Evolutionary conservation across 441 rosid species (phyloP).

Genomic region (Brassica hybrid): DNA sequence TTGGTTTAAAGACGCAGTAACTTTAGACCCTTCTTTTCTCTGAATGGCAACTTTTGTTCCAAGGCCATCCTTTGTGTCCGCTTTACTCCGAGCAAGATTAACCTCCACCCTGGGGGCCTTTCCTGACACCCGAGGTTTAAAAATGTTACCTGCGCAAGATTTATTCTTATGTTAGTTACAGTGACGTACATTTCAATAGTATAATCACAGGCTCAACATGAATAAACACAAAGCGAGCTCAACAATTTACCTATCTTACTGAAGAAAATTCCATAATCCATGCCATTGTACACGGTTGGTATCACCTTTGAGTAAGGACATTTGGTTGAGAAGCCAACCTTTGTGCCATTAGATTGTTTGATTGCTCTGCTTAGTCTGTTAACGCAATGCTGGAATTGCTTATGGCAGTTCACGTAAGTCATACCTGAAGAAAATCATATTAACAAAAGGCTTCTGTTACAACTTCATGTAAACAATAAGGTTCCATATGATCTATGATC

Average conservation of each 20-base stretch:
- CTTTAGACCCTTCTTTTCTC: constrained; percentile 24
- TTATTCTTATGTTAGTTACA: background rate
- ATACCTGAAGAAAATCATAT: constrained; percentile 51
- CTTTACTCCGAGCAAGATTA: constrained; percentile 19
- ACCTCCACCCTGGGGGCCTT: background rate
- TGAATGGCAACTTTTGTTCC: constrained; percentile 20
- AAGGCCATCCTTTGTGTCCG: constrained; percentile 29
- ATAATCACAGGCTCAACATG: background rate
- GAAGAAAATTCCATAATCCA: constrained; percentile 80
- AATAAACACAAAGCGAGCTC: constrained; percentile 36
- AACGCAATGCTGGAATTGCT: constrained; percentile 76
- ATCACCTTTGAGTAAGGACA: constrained; percentile 74
- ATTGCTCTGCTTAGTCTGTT: constrained; percentile 60
- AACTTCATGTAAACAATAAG: background rate
- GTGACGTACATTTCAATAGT: no score
- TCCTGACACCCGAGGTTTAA: constrained; percentile 9
- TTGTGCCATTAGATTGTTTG: constrained; percentile 34
- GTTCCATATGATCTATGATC: no score
- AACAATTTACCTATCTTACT: constrained; percentile 56
- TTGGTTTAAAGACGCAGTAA: constrained; percentile 17
- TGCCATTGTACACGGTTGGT: constrained; percentile 83
- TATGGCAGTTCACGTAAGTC: constrained; percentile 66
- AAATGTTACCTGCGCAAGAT: constrained; percentile 23
- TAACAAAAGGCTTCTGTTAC: background rate
- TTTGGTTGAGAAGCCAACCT: constrained; percentile 65